phyloP scores from a whole-genome alignment of 441 rosid genomes.

The Adansonia grandidieri region DNA sequence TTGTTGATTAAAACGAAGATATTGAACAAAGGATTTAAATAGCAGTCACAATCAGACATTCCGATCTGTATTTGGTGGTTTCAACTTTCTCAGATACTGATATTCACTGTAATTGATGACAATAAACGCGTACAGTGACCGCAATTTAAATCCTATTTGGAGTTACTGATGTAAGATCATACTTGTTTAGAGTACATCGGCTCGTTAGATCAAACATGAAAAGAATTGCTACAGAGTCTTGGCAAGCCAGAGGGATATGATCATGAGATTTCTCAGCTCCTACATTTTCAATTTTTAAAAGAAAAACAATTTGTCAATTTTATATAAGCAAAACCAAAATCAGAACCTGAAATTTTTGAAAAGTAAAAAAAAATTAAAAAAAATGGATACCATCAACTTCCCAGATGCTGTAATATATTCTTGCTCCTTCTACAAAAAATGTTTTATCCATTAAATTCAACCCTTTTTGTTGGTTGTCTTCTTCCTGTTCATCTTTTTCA shows the following conservation, averaged over 20 bases:
- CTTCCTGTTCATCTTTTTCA: slow-evolving; percentile 44
- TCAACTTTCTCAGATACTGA: too few species aligned
- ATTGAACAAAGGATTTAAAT: neutral
- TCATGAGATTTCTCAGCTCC: slow-evolving; percentile 56
- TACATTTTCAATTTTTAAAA: slow-evolving; percentile 24
- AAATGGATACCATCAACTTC: slow-evolving; percentile 64
- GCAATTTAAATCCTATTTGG: neutral
- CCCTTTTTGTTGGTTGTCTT: slow-evolving; percentile 46
- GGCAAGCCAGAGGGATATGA: slow-evolving; percentile 66
- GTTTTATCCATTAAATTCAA: slow-evolving; percentile 69
- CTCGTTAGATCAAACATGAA: slow-evolving; percentile 84
- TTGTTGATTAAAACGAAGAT: slow-evolving; percentile 3
- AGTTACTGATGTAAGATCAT: neutral
- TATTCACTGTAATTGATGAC: neutral
- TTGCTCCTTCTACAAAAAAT: slow-evolving; percentile 63
- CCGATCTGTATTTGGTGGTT: too few species aligned
- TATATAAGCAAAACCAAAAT: neutral
- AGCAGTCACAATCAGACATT: neutral
- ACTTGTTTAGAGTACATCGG: slow-evolving; percentile 72
- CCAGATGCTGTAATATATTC: slow-evolving; percentile 81
- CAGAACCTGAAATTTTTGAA: neutral
- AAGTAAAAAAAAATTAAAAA: neutral
- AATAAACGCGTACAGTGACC: neutral
- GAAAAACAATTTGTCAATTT: neutral
- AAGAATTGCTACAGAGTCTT: slow-evolving; percentile 78